Percentiles rank a stretch among this genome's conserved stretches.
phyloP scores from a whole-genome alignment of 2,329 filamentous ascomycete species.

The Coniochaeta hoffmannii region DNA sequence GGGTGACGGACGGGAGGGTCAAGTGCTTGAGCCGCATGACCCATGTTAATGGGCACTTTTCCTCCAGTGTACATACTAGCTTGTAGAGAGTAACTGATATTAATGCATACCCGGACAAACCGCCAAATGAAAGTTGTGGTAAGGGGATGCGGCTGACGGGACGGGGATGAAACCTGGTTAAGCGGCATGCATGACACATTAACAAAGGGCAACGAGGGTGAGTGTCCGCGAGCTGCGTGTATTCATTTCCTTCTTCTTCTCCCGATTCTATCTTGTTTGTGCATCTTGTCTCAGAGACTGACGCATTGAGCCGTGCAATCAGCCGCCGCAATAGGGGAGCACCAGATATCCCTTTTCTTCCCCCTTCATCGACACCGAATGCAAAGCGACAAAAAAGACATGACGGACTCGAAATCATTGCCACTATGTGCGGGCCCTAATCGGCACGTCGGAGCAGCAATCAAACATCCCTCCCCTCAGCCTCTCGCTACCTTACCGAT shows the following conservation, averaged over 20 bases:
- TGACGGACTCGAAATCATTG: background rate
- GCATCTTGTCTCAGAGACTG: background rate
- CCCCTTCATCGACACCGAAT: background rate
- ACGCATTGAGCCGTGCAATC: background rate
- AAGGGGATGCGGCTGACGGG: background rate
- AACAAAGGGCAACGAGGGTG: background rate
- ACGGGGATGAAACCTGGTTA: background rate
- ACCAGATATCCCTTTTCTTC: background rate
- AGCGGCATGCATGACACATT: background rate
- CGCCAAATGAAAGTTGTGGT: background rate
- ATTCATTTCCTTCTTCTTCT: background rate
- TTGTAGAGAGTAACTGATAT: background rate
- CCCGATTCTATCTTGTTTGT: background rate
- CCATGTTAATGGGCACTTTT: background rate
- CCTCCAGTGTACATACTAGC: background rate
- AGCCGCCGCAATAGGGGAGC: background rate
- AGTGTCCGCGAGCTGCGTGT: no score
- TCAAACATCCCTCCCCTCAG: background rate
- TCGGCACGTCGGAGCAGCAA: background rate
- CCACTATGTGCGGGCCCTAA: background rate
- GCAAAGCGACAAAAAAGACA: background rate
- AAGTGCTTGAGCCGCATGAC: background rate
- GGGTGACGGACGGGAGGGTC: background rate
- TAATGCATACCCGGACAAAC: background rate
- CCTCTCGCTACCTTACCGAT: background rate